Base-by-base conservation (phyloP, 176 grass and related monocot genomes). In the Aegilops sharonensis region DNA sequence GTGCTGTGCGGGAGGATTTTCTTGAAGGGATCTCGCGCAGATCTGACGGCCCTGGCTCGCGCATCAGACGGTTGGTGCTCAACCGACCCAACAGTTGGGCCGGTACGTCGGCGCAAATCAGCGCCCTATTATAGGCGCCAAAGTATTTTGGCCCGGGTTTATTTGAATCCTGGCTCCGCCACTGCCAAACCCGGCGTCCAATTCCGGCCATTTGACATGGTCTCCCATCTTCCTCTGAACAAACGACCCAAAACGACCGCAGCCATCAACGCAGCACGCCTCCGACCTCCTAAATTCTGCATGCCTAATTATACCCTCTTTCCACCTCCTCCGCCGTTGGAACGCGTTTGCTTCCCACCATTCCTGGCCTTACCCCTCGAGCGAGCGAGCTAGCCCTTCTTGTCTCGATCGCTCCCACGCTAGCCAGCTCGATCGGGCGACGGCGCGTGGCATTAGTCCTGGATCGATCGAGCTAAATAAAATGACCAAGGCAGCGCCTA, bases 241-340 rank as follows among this genome's bases (percentile, higher is more conserved):
- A 42, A 64, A 56, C 80, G 23, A 78, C 73, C n/a, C 64, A 59
- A 47, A 78, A 66, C 79, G 68, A 32, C 81, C 34, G 2, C 75
- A 81, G 39, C 81, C 85, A 84, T 62, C 34, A 78, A 25, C 25
- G 18, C 24, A 25, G 7, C 66, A 8, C 80, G 73, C 57, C 56
- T 25, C 50, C 65, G 72, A 36, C 30, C 47, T 76, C 89, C 68
- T 75, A 71, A 52, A 88, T 57, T 11, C 27, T 80, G 89, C 78
- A 74, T 80, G 79, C 72, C 86, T 89, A 94, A 89, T 92, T 90
- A 86, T 84, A 81, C 89, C 89, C 89, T 87, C 78, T 48, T 36
- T 17, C 18, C 80, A 14, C 59, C 35, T 74, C 87, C 21, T 90
- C 89, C 87, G 35, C 85, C 54, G 50, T 84, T 52, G 84, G 87